Conservation (phyloP, 441 rosid genomes). For the Kokia cookei region DNA sequence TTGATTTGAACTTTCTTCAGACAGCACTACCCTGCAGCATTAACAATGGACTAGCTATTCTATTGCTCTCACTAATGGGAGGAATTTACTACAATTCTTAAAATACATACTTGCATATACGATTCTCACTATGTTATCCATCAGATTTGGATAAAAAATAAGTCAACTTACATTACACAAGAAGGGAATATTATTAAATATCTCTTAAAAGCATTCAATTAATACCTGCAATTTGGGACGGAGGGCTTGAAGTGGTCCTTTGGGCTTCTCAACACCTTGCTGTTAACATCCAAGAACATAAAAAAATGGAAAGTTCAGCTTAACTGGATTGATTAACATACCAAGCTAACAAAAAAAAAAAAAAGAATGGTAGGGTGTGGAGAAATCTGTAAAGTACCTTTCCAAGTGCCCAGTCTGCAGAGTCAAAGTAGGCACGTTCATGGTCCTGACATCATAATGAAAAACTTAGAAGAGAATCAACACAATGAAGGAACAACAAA, state of each 20-base stretch:
- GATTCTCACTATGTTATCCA: background rate
- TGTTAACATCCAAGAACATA: conserved; percentile 32
- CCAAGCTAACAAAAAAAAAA: background rate
- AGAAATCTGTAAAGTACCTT: conserved; percentile 47
- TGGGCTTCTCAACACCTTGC: conserved; percentile 99
- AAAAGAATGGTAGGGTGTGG: background rate
- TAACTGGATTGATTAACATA: background rate
- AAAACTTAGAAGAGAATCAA: conserved; percentile 1
- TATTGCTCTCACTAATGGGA: background rate
- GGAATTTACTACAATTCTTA: background rate
- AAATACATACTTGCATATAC: background rate
- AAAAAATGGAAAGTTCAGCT: background rate
- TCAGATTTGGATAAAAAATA: background rate
- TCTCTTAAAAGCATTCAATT: background rate
- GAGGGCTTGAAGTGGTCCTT: conserved; percentile 99
- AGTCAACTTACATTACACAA: background rate
- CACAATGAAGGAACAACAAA: background rate
- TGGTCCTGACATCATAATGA: conserved; percentile 58
- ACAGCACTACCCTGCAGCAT: background rate
- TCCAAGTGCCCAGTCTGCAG: conserved; percentile 99
- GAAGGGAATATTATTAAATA: background rate
- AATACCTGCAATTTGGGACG: conserved; percentile 91
- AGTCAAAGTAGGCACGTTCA: conserved; percentile 97
- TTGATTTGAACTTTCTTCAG: background rate
- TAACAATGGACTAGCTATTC: background rate